phyloP scores from a whole-genome alignment of 805 yeast species.

The Kregervanrija delftensis region DNA sequence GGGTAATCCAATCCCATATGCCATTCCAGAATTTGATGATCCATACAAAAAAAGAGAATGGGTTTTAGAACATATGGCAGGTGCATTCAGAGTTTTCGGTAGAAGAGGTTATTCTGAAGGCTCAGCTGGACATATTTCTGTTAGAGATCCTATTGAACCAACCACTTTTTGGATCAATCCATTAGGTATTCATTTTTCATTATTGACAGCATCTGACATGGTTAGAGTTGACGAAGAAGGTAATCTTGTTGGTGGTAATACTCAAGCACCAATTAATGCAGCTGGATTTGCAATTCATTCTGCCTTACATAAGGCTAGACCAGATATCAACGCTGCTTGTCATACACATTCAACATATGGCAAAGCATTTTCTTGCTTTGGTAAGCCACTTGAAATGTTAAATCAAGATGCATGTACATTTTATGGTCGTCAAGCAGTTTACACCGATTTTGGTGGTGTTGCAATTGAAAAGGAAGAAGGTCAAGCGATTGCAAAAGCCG shows the following conservation, averaged over 20 bases:
- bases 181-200: conserved; percentile 65
- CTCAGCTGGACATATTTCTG: conserved; percentile 78
- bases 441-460: conserved; percentile 69
- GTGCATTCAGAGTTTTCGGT: conserved; percentile 78
- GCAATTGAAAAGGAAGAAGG: conserved; percentile 67
- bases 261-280: conserved; percentile 42
- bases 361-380: conserved; percentile 59
- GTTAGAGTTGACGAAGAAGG: conserved; percentile 60
- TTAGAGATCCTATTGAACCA: conserved; percentile 79
- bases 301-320: conserved; percentile 59
- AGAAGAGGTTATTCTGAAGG: conserved; percentile 74
- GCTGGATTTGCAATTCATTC: conserved; percentile 71
- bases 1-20: conserved; percentile 46
- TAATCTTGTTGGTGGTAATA: conserved; percentile 51
- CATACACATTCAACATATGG: conserved; percentile 64
- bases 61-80: conserved; percentile 72
- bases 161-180: conserved; percentile 87
- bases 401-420: conserved; percentile 72
- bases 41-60: conserved; percentile 44
- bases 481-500: conserved; percentile 47
- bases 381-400: conserved; percentile 65
- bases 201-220: conserved; percentile 54
- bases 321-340: conserved; percentile 66
- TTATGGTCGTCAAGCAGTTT: conserved; percentile 61
- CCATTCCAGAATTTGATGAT: conserved; percentile 46